Conservation (phyloP, 2,329 filamentous ascomycete species). For the Capronia epimyces region DNA sequence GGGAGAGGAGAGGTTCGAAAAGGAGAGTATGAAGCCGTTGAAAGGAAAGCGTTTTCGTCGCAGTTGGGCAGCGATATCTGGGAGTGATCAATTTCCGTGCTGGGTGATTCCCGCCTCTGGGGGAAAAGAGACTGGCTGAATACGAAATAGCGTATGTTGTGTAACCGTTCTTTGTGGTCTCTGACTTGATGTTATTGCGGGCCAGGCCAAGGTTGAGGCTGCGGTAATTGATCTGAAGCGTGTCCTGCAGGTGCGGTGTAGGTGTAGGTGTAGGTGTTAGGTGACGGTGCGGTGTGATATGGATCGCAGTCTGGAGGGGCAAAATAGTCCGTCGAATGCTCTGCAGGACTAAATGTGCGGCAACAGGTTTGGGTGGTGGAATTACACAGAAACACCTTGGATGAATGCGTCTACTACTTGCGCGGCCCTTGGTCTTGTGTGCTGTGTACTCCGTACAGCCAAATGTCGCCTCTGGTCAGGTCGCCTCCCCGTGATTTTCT, state of each 20-base stretch:
- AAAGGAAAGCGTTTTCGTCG: background rate
- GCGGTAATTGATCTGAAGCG: background rate
- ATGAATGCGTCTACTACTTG: too few relatives aligned
- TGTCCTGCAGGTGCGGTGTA: background rate
- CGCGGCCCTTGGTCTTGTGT: too few relatives aligned
- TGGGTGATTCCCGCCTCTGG: too few relatives aligned
- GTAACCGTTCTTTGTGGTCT: constrained; percentile 1
- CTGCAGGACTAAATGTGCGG: background rate
- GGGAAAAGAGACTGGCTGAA: background rate
- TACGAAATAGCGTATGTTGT: background rate
- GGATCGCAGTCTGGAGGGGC: background rate
- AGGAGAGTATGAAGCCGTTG: background rate
- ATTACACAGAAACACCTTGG: too few relatives aligned
- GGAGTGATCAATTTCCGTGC: constrained; percentile 1
- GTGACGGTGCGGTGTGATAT: background rate
- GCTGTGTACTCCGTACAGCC: too few relatives aligned
- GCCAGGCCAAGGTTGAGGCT: background rate
- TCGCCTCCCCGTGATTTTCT: too few relatives aligned
- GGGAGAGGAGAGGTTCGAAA: constrained; percentile 4
- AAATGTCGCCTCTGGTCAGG: too few relatives aligned
- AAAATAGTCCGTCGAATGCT: background rate
- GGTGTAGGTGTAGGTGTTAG: too few relatives aligned
- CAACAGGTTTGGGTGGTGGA: too few relatives aligned
- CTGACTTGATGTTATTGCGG: background rate
- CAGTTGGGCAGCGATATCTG: constrained; percentile 1